A percentile compares a stretch with the other conserved stretches of the same genome.
phyloP scores from a whole-genome alignment of 2,329 filamentous ascomycete genomes.

The Mariannaea sp. region DNA sequence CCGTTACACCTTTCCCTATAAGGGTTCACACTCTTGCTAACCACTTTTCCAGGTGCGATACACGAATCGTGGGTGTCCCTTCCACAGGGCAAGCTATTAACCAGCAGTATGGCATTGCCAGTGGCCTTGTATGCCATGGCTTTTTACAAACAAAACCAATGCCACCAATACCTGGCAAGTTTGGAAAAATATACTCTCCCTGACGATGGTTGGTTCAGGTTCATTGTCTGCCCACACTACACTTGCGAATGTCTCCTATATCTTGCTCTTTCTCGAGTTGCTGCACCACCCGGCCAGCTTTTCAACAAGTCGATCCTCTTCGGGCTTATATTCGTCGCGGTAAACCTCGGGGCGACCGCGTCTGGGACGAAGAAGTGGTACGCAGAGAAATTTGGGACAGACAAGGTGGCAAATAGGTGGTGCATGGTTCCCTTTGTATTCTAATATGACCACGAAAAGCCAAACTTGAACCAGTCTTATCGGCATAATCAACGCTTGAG shows the following conservation, averaged over 20 bases:
- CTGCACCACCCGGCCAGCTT: constrained; percentile 68
- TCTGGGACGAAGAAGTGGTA: constrained; percentile 81
- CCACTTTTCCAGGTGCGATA: constrained; percentile 38
- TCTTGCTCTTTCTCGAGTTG: constrained; percentile 72
- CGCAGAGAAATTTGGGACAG: constrained; percentile 70
- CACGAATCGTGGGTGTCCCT: constrained; percentile 41
- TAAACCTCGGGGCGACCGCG: constrained; percentile 84
- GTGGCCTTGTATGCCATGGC: constrained; percentile 70
- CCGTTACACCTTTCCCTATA: background rate
- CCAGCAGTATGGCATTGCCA: constrained; percentile 48
- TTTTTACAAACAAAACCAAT: constrained; percentile 74
- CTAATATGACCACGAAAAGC: constrained; percentile 43
- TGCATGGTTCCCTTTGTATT: constrained; percentile 76
- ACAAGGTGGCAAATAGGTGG: constrained; percentile 67
- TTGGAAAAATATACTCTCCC: constrained; percentile 86
- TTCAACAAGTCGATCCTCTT: constrained; percentile 76
- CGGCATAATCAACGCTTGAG: constrained; percentile 43
- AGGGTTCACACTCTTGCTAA: constrained; percentile 14
- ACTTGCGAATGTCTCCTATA: constrained; percentile 88
- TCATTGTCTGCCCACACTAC: constrained; percentile 86
- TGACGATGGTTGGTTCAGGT: constrained; percentile 70
- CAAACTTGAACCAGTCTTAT: background rate
- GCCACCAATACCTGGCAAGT: constrained; percentile 70
- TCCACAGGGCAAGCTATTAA: constrained; percentile 23
- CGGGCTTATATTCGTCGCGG: constrained; percentile 72